phyloP scores from a whole-genome alignment of 108 stramenopile genomes.

The Mediolabrus comicus region DNA sequence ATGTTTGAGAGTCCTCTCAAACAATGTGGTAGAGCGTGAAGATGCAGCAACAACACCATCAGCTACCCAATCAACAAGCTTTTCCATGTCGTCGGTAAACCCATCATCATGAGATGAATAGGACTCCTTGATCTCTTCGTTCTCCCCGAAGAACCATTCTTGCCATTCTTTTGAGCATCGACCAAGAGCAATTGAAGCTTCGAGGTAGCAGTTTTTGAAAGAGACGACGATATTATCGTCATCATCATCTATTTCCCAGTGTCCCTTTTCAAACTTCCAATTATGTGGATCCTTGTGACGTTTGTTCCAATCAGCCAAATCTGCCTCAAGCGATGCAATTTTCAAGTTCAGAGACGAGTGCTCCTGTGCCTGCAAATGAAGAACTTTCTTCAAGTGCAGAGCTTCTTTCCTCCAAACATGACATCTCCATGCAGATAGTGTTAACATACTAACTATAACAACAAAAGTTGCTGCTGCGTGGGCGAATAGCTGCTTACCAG shows the following conservation, averaged over 20 bases:
- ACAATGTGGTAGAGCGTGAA: not conserved
- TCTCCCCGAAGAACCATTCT: not conserved
- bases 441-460: not conserved
- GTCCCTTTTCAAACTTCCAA: conserved; percentile 1
- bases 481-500: not conserved
- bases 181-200: conserved; percentile 19
- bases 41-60: conserved; percentile 1
- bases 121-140: not conserved
- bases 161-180: conserved; percentile 19
- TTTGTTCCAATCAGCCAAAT: not conserved
- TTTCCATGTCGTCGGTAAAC: conserved; percentile 6
- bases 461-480: not conserved
- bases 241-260: not conserved
- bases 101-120: conserved; percentile 5
- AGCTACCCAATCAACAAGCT: not conserved
- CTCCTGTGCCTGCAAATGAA: not conserved
- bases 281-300: not conserved
- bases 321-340: not conserved
- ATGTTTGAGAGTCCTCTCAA: conserved; percentile 8
- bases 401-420: conserved; percentile 1
- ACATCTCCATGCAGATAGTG: not conserved
- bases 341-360: not conserved
- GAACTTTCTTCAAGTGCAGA: conserved; percentile 2
- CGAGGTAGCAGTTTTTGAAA: conserved; percentile 23
- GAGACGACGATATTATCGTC: conserved; percentile 1